phyloP scores from a whole-genome alignment of 768 basidiomycete genomes.

The Tulasnella sp. region DNA sequence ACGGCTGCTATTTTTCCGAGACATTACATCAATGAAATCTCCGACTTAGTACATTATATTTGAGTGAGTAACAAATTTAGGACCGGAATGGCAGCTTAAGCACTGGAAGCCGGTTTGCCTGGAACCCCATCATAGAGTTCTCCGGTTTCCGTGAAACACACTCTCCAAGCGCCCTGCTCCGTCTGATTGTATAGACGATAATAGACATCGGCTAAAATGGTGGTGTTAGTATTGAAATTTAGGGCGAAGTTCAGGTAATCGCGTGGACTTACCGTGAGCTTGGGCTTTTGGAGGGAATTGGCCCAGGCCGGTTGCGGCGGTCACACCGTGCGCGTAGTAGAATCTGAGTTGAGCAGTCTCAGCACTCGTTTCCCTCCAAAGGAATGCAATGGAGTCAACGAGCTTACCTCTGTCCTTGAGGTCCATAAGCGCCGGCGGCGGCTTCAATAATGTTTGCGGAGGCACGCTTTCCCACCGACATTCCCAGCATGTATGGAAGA shows the following conservation, averaged over 20 bases:
- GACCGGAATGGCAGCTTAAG: not conserved
- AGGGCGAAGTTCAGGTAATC: too few species aligned
- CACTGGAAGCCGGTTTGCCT: not conserved
- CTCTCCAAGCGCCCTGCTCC: constrained; percentile 15
- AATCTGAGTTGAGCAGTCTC: not conserved
- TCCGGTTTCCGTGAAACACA: constrained; percentile 10
- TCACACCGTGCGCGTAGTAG: constrained; percentile 14
- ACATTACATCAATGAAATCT: too few species aligned
- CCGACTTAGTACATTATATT: too few species aligned
- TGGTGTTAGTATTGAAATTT: too few species aligned
- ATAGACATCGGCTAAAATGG: not conserved
- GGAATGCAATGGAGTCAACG: not conserved
- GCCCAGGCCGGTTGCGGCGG: not conserved
- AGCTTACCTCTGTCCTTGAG: constrained; percentile 6
- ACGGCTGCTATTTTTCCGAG: too few species aligned
- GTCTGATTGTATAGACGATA: not conserved
- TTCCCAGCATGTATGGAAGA: not conserved
- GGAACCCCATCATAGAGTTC: not conserved
- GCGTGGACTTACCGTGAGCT: not conserved
- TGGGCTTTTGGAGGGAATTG: not conserved
- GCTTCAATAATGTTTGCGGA: constrained; percentile 8
- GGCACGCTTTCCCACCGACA: not conserved
- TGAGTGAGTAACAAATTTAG: too few species aligned
- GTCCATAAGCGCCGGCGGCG: constrained; percentile 17
- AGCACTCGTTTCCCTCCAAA: not conserved